A percentile compares a stretch with the other conserved stretches of the same genome.
These are phyloP conservation scores for Pleurozium schreberi DNA, from an alignment of 225 moss, liverwort and hornwort species.

Conservation along the genomic window DNA sequence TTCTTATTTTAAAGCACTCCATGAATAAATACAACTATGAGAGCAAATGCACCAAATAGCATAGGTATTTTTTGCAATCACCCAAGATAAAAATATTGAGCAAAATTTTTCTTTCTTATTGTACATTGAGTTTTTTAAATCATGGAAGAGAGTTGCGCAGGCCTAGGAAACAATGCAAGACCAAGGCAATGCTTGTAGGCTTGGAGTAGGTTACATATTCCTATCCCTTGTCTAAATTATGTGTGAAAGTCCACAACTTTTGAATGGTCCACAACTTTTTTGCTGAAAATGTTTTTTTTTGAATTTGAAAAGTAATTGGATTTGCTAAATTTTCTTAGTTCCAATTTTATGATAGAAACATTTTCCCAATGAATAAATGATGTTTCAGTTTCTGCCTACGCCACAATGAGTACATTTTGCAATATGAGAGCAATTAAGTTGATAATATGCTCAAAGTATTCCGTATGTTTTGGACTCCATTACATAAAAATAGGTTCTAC, in stretches of 20 bases:
- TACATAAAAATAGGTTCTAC: background rate
- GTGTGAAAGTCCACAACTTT: no score
- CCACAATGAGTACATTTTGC: background rate
- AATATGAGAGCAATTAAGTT: no score
- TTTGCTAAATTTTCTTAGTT: background rate
- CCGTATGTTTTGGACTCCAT: background rate
- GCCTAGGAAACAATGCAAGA: background rate
- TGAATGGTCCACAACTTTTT: background rate
- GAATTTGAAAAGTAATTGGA: background rate
- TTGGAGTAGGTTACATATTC: background rate
- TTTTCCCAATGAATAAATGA: background rate
- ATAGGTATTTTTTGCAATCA: background rate
- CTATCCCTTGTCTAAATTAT: rapidly evolving
- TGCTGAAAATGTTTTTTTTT: background rate
- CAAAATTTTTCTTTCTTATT: background rate
- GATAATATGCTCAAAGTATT: background rate
- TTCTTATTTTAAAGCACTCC: background rate
- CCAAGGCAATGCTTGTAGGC: background rate
- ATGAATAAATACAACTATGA: background rate
- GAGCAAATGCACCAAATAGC: background rate
- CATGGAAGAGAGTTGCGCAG: rapidly evolving
- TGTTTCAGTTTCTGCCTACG: background rate
- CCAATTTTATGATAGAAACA: background rate
- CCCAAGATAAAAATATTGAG: background rate
- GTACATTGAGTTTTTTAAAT: background rate